Percentiles rank a stretch among this genome's conserved stretches.
phyloP scores from a whole-genome alignment of 2,329 filamentous ascomycete genomes.

The Calonectria multiphialidica region DNA sequence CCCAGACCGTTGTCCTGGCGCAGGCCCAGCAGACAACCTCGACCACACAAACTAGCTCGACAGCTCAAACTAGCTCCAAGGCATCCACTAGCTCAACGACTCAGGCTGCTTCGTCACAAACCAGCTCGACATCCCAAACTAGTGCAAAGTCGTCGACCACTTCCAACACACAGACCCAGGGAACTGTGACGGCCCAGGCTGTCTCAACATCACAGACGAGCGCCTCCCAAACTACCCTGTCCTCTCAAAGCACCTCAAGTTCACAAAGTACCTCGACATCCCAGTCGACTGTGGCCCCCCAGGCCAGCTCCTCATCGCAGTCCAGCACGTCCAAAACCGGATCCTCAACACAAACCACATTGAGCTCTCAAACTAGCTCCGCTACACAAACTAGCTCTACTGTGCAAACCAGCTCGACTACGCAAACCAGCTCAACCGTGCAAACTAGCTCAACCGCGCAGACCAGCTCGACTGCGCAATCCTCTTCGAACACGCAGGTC shows the following conservation, averaged over 20 bases:
- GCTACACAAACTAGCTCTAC: not conserved
- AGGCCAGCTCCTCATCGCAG: not conserved
- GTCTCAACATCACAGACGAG: not conserved
- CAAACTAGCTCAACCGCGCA: not conserved
- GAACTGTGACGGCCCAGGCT: not conserved
- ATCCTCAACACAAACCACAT: not conserved
- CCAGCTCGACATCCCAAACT: not conserved
- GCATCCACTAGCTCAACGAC: not conserved
- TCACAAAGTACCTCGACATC: not conserved
- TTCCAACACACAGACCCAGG: not conserved
- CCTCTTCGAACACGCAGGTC: not conserved
- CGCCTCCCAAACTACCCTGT: not conserved
- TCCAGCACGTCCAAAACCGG: not conserved
- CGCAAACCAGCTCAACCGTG: too few species aligned
- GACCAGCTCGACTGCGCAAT: not conserved
- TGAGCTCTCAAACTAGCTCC: not conserved
- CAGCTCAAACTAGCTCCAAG: not conserved
- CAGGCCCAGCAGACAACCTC: not conserved
- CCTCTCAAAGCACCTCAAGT: not conserved
- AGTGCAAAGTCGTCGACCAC: not conserved
- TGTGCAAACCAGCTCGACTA: not conserved
- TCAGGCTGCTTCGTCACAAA: not conserved
- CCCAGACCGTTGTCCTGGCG: not conserved
- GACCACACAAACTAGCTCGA: not conserved
- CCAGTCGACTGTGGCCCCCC: not conserved